Base-by-base conservation (phyloP, 2,329 filamentous ascomycete species). In the Lasiodiplodia sp. region DNA sequence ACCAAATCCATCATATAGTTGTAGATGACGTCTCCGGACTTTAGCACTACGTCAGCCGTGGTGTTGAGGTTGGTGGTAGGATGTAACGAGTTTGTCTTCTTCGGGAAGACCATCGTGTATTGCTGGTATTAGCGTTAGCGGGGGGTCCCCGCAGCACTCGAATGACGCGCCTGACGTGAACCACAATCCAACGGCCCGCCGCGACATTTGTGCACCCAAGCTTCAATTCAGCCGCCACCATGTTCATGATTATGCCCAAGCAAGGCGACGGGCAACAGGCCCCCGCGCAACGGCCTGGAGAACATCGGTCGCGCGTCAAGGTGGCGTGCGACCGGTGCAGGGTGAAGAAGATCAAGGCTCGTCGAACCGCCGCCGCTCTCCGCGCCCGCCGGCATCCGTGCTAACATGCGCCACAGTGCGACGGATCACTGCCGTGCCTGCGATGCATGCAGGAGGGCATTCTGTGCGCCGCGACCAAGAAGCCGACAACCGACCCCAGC, bases 181-280 rank as follows among this genome's bases (percentile, higher is more conserved):
- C 31, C 31, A 34, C 31, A 34, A 34, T 34, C 31, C 31, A 34
- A 8, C 31, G 31, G 31, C 31, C 31, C 1, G 23, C 31, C 31
- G 31, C 31, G 31, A 34, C 31, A 8, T 34, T 34, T 10, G 31
- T 34, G 31, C 31, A 8, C 31, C 31, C 8, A 34, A 34, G 31
- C 31, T 34, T 34, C 31, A 34, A 34, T 34, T 34, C 31, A 34
- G 31, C 31, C 52, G 52, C 51, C 56, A 31, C 2, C 56, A 58
- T 58, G 56, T 58, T 58, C 14, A 58, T 58, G 37, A 58, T 58
- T 11, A 58, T 38, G 31, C 56, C 56, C 31, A 58, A 44, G 56
- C 18, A 16, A 31, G 28, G 31, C 14, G 8, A 31, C 18, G 31
- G 31, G 28, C 52, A 11, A 34, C 34, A 31, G n/a, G 49, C 16